Conservation (phyloP, 208 protist species). For the Trypanosoma boissoni region DNA sequence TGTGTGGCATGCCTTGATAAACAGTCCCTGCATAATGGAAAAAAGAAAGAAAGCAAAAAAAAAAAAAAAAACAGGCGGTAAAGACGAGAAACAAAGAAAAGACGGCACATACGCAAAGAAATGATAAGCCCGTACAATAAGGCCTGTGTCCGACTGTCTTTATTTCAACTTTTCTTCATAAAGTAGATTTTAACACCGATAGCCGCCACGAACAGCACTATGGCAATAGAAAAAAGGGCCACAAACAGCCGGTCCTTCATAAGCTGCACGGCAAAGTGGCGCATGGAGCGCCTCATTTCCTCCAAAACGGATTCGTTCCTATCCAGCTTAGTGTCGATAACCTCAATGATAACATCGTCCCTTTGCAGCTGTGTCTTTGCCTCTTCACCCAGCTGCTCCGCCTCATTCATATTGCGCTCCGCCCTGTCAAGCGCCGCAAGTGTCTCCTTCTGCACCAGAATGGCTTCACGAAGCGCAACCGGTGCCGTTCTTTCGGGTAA, state of each 20-base stretch:
- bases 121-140: background rate
- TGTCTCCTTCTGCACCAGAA: slow-evolving; percentile 15
- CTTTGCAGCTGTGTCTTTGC: slow-evolving; percentile 2
- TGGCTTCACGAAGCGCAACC: slow-evolving; percentile 4
- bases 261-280: slow-evolving; percentile 11
- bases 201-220: slow-evolving; percentile 9
- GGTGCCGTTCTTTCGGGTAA: background rate
- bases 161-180: background rate
- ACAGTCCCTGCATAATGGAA: too few species aligned
- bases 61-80: background rate
- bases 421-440: slow-evolving; percentile 5
- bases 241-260: slow-evolving; percentile 16
- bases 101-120: background rate
- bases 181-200: slow-evolving; percentile 11
- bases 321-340: slow-evolving; percentile 10
- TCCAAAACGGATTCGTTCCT: slow-evolving; percentile 9
- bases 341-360: slow-evolving; percentile 16
- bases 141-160: too few species aligned
- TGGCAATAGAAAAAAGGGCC: slow-evolving; percentile 5
- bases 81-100: background rate
- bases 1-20: too few species aligned
- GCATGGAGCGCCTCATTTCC: slow-evolving; percentile 2
- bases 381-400: slow-evolving; percentile 4
- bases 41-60: background rate
- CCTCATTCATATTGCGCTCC: slow-evolving; percentile 14